phyloP scores from a whole-genome alignment of 2,329 filamentous ascomycete species.

The Iodosphaeria phyllophila region DNA sequence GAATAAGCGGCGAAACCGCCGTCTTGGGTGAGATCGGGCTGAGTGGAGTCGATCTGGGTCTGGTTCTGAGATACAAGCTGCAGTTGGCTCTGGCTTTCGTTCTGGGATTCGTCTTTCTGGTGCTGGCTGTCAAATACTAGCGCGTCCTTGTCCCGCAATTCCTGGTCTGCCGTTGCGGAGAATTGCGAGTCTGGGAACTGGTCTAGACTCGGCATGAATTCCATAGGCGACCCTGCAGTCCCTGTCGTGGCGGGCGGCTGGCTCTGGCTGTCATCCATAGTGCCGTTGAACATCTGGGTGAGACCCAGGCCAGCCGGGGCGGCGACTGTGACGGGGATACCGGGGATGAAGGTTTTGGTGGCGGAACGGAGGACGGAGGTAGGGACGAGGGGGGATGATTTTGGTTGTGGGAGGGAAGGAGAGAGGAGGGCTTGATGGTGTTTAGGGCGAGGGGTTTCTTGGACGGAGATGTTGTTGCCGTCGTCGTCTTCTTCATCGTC shows the following conservation, averaged over 20 bases:
- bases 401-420: conserved; percentile 19
- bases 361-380: conserved; percentile 49
- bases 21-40: conserved; percentile 69
- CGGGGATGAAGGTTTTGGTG: conserved; percentile 52
- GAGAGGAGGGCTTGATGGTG: conserved; percentile 19
- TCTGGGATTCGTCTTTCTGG: conserved; percentile 14
- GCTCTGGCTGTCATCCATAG: conserved; percentile 50
- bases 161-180: conserved; percentile 34
- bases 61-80: conserved; percentile 44
- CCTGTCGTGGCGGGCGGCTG: too few species aligned
- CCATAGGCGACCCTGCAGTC: conserved; percentile 23
- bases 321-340: conserved; percentile 33
- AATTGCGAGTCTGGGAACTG: conserved; percentile 40
- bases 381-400: conserved; percentile 36
- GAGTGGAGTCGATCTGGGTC: conserved; percentile 42
- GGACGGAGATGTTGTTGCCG: conserved; percentile 19
- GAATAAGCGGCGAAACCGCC: conserved; percentile 56
- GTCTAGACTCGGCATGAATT: conserved; percentile 37
- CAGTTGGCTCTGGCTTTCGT: conserved; percentile 23
- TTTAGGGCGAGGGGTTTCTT: conserved; percentile 32
- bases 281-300: conserved; percentile 81
- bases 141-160: conserved; percentile 24
- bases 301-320: conserved; percentile 51
- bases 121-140: conserved; percentile 30
- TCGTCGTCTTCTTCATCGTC: conserved; percentile 48